These are phyloP conservation scores for Tolypocladium tropicale DNA, from an alignment of 2,329 filamentous ascomycete species.

Conservation along the genomic window DNA sequence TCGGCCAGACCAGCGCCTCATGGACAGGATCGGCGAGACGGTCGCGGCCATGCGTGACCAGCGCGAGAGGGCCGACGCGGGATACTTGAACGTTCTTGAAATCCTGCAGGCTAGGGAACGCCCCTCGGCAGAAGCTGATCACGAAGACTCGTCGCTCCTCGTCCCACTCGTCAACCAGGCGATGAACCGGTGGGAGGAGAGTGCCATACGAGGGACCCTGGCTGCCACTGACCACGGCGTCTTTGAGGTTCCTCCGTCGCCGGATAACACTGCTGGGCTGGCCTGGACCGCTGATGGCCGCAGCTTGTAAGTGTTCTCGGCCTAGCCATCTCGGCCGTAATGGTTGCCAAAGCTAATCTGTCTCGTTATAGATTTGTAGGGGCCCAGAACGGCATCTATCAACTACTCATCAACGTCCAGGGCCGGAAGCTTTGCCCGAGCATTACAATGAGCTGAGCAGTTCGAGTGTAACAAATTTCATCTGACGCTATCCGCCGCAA, in stretches of 20 bases:
- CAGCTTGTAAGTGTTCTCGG: constrained; percentile 40
- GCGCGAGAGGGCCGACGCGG: constrained; percentile 23
- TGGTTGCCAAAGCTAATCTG: not conserved
- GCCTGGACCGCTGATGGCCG: constrained; percentile 53
- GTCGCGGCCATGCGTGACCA: constrained; percentile 24
- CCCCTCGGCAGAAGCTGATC: constrained; percentile 17
- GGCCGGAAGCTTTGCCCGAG: constrained; percentile 50
- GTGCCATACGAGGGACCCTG: constrained; percentile 20
- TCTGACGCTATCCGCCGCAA: not conserved
- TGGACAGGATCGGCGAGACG: constrained; percentile 24
- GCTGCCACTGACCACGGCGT: constrained; percentile 27
- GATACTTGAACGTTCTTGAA: constrained; percentile 26
- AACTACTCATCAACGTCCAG: constrained; percentile 56
- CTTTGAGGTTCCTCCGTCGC: constrained; percentile 33
- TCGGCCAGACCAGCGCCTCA: constrained; percentile 20
- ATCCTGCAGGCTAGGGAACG: constrained; percentile 25
- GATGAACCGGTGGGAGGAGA: constrained; percentile 27
- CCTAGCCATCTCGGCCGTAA: not conserved
- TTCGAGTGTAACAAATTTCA: not conserved
- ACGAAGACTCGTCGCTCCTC: constrained; percentile 24
- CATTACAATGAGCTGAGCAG: constrained; percentile 37
- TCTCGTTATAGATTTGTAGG: constrained; percentile 41
- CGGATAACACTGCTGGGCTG: constrained; percentile 50
- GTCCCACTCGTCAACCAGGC: constrained; percentile 27
- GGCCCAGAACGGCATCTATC: constrained; percentile 65